Conservation (phyloP, 2,329 filamentous ascomycete genomes). For the Chaetomiaceae sp. region DNA sequence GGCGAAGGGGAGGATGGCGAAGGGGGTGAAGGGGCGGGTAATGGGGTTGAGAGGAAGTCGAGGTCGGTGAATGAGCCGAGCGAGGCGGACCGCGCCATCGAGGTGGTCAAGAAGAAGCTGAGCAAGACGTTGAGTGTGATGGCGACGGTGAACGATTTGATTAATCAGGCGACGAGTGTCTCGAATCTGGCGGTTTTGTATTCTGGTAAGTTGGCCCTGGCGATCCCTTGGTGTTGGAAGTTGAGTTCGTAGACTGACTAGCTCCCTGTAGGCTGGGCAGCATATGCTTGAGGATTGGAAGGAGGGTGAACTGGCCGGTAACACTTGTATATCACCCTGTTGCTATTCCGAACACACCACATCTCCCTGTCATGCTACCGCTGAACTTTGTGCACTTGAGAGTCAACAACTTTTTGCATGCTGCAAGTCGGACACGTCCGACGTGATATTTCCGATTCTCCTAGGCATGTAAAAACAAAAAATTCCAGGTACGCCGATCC, state of each 20-base stretch:
- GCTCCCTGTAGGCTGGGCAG: conserved; percentile 39
- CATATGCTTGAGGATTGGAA: conserved; percentile 37
- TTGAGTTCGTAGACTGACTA: conserved; percentile 12
- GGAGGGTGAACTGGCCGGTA: neutral
- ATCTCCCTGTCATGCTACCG: neutral
- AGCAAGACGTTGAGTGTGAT: conserved; percentile 90
- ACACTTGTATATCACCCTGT: neutral
- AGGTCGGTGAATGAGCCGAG: conserved; percentile 53
- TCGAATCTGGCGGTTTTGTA: conserved; percentile 87
- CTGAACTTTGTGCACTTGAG: no score
- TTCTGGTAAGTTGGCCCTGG: conserved; percentile 52
- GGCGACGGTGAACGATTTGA: conserved; percentile 93
- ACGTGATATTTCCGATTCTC: no score
- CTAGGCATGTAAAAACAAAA: no score
- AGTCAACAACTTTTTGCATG: no score
- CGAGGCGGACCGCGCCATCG: conserved; percentile 87
- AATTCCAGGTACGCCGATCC: no score
- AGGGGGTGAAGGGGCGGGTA: conserved; percentile 31
- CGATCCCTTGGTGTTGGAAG: neutral
- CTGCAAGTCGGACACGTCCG: no score
- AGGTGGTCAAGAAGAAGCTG: conserved; percentile 93
- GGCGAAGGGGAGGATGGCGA: conserved; percentile 36
- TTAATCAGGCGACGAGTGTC: conserved; percentile 93
- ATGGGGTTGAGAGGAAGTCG: conserved; percentile 30
- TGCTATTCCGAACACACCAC: neutral